These are phyloP conservation scores for Penicillium soppii DNA, from an alignment of 495 filamentous ascomycete species.

Conservation along the genomic window DNA sequence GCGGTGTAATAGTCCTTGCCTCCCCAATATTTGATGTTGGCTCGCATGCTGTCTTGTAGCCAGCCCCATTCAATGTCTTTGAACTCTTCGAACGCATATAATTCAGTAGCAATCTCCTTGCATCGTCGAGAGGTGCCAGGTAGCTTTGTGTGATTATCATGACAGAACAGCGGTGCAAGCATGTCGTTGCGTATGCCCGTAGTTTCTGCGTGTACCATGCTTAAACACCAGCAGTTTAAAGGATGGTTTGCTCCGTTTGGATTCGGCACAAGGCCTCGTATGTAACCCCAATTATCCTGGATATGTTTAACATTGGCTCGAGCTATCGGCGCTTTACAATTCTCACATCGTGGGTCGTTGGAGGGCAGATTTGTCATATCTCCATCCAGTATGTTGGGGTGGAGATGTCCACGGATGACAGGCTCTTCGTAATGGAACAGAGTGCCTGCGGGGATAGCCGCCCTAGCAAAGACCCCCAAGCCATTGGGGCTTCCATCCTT, in stretches of 20 bases:
- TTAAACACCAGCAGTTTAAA: background rate
- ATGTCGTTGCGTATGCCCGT: background rate
- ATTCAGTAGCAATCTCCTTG: conserved; percentile 18
- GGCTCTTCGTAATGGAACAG: conserved; percentile 29
- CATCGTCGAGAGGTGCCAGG: conserved; percentile 7
- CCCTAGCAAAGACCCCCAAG: conserved; percentile 24
- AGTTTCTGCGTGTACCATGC: background rate
- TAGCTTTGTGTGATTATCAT: background rate
- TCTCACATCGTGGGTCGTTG: conserved; percentile 22
- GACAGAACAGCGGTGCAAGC: background rate
- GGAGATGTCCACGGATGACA: conserved; percentile 28
- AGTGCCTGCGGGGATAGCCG: conserved; percentile 14
- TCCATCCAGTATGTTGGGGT: background rate
- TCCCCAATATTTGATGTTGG: conserved; percentile 2
- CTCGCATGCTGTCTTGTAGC: conserved; percentile 33
- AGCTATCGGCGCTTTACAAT: conserved; percentile 12
- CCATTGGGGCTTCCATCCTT: conserved; percentile 1
- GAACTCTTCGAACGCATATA: conserved; percentile 25
- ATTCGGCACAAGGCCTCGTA: background rate
- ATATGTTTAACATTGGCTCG: background rate
- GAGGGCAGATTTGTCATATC: background rate
- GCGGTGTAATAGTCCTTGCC: conserved; percentile 15
- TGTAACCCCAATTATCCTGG: background rate
- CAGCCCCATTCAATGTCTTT: conserved; percentile 37
- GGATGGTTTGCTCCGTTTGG: background rate